A percentile compares a stretch with the other conserved stretches of the same genome.
These are phyloP conservation scores for Yamadazyma sp. DNA, from an alignment of 805 yeast species.

Conservation along the genomic window DNA sequence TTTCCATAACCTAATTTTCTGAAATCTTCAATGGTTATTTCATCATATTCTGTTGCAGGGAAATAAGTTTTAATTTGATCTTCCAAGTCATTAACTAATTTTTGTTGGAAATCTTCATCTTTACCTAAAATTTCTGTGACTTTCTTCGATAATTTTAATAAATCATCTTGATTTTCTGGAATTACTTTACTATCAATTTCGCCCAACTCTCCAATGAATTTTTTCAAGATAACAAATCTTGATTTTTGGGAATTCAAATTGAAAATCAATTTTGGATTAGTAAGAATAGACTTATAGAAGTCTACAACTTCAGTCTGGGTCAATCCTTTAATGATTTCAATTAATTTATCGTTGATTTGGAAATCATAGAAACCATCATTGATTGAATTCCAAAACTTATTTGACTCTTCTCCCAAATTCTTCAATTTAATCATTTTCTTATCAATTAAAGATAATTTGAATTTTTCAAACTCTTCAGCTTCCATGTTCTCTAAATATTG, in stretches of 20 bases:
- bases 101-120: neutral
- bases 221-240: constrained; percentile 9
- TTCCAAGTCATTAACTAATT: constrained; percentile 3
- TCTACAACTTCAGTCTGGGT: constrained; percentile 55
- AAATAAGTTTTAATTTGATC: constrained; percentile 4
- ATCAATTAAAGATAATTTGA: constrained; percentile 64
- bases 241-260: constrained; percentile 29
- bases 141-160: neutral
- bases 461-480: constrained; percentile 63
- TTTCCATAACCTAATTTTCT: constrained; percentile 4
- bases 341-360: constrained; percentile 53
- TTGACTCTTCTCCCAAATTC: constrained; percentile 74
- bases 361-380: constrained; percentile 80
- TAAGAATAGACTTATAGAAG: constrained; percentile 43
- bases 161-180: constrained; percentile 1
- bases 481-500: constrained; percentile 46
- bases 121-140: neutral
- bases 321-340: constrained; percentile 50
- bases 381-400: constrained; percentile 63
- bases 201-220: neutral
- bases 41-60: constrained; percentile 7
- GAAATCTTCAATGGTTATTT: constrained; percentile 7
- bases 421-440: constrained; percentile 69
- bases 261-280: constrained; percentile 47
- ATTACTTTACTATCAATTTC: constrained; percentile 2